These are phyloP conservation scores for Gremmenia infestans DNA, from an alignment of 2,329 filamentous ascomycete species.

Conservation along the genomic window DNA sequence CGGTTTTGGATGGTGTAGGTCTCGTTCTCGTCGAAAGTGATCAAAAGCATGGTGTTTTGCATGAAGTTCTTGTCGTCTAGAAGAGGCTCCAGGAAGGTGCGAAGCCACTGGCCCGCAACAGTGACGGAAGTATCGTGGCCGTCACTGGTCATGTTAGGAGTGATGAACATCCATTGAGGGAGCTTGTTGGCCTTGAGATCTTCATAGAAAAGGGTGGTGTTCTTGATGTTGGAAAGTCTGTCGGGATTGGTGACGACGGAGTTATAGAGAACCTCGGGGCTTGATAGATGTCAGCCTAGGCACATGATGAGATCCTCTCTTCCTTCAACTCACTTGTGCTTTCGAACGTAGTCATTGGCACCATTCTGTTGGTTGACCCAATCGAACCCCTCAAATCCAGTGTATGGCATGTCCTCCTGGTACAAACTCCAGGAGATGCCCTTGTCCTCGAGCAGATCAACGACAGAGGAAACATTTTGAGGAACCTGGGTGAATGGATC, in stretches of 20 bases:
- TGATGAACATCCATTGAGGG: constrained; percentile 69
- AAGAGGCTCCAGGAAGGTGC: constrained; percentile 64
- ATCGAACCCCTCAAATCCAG: constrained; percentile 61
- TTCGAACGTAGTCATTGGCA: constrained; percentile 74
- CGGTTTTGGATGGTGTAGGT: constrained; percentile 63
- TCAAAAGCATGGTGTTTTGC: constrained; percentile 67
- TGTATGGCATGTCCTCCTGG: constrained; percentile 72
- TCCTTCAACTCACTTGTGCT: constrained; percentile 58
- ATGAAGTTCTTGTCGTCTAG: constrained; percentile 66
- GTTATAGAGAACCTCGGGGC: constrained; percentile 58
- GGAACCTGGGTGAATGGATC: constrained; percentile 58
- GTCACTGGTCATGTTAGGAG: constrained; percentile 71
- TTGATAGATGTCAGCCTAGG: constrained; percentile 10
- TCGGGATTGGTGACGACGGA: constrained; percentile 53
- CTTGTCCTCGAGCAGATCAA: constrained; percentile 63
- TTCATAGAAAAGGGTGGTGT: constrained; percentile 61
- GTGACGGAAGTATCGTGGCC: constrained; percentile 71
- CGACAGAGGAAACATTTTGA: constrained; percentile 58
- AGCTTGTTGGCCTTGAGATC: constrained; percentile 60
- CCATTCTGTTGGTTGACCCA: constrained; percentile 62
- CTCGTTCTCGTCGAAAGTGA: constrained; percentile 78
- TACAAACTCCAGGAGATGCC: constrained; percentile 67
- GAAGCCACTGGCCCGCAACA: constrained; percentile 63
- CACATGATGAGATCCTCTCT: background rate
- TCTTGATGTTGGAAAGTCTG: constrained; percentile 67